A percentile compares a stretch with the other conserved stretches of the same genome.
These are phyloP conservation scores for Orbilia javanica DNA, from an alignment of 2,329 filamentous ascomycete genomes.

Conservation along the genomic window DNA sequence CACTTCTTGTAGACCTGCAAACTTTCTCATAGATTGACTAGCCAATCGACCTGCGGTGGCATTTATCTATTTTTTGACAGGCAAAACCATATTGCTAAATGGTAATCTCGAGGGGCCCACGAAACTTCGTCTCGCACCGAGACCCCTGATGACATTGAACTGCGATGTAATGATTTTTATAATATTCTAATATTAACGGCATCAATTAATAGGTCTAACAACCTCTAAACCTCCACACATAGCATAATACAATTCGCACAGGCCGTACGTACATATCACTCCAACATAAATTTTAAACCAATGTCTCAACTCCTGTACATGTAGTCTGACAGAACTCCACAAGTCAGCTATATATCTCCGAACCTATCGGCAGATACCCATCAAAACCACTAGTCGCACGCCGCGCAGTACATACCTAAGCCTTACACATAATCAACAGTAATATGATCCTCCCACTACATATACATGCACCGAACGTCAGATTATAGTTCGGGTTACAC, in stretches of 20 bases:
- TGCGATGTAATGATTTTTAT: too few relatives aligned
- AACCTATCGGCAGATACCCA: slow-evolving; percentile 29
- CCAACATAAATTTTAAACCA: background rate
- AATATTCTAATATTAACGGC: too few relatives aligned
- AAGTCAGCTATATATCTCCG: slow-evolving; percentile 15
- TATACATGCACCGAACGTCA: slow-evolving; percentile 24
- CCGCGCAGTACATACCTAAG: background rate
- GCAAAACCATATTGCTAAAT: too few relatives aligned
- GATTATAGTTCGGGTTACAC: slow-evolving; percentile 55
- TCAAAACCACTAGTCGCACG: background rate
- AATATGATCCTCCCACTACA: slow-evolving; percentile 7
- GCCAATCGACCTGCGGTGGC: too few relatives aligned
- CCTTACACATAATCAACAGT: background rate
- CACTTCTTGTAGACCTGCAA: too few relatives aligned
- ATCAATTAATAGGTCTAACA: too few relatives aligned
- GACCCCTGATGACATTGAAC: too few relatives aligned
- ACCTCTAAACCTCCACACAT: background rate
- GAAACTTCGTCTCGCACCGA: too few relatives aligned
- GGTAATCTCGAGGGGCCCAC: too few relatives aligned
- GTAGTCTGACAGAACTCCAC: background rate
- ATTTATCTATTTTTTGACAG: too few relatives aligned
- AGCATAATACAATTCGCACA: background rate
- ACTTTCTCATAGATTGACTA: too few relatives aligned
- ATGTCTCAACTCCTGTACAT: slow-evolving; percentile 12
- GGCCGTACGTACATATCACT: background rate